Conservation (phyloP, 2,329 filamentous ascomycete species). For the Xylaria sp. region DNA sequence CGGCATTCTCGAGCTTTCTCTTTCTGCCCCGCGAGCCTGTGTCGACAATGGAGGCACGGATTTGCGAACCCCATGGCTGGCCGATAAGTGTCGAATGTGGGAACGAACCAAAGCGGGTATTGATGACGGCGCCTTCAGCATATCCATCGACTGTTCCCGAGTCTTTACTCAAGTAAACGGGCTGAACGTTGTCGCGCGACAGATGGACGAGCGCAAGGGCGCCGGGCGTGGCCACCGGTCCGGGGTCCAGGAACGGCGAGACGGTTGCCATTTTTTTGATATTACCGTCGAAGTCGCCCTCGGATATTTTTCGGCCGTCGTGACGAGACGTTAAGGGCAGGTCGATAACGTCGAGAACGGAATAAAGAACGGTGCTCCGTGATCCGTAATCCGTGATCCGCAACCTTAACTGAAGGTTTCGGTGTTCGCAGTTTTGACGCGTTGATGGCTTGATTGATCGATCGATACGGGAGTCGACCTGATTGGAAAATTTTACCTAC, state of each 20-base stretch:
- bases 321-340: too few relatives aligned
- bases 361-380: too few relatives aligned
- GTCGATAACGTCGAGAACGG: too few relatives aligned
- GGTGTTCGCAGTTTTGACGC: not conserved
- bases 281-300: not conserved
- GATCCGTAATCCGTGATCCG: too few relatives aligned
- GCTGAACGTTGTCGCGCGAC: conserved; percentile 77
- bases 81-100: conserved; percentile 72
- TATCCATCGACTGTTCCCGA: conserved; percentile 65
- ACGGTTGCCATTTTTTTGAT: conserved; percentile 35
- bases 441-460: not conserved
- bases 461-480: not conserved
- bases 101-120: conserved; percentile 90
- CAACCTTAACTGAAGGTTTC: too few relatives aligned
- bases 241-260: conserved; percentile 77
- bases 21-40: conserved; percentile 82
- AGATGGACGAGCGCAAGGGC: conserved; percentile 80
- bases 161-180: conserved; percentile 61
- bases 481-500: conserved; percentile 1
- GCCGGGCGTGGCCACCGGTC: conserved; percentile 54
- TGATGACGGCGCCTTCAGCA: conserved; percentile 71
- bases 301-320: too few relatives aligned
- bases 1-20: conserved; percentile 45
- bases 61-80: conserved; percentile 85
- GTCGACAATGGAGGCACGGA: conserved; percentile 83